These are phyloP conservation scores for Boletus smithii DNA, from an alignment of 1,284 basidiomycete species.

Conservation along the genomic window DNA sequence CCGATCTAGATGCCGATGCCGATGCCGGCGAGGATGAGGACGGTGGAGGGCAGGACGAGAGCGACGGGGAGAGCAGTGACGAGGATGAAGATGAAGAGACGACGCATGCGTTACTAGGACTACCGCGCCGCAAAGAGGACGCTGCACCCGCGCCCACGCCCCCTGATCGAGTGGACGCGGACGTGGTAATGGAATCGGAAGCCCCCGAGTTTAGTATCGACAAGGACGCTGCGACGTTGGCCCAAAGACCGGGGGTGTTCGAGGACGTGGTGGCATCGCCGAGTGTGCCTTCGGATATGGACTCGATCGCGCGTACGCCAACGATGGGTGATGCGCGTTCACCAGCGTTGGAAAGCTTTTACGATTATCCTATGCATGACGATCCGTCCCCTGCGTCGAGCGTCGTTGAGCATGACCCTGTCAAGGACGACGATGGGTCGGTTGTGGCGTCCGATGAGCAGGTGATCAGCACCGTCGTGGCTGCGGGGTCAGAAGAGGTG, in stretches of 20 bases:
- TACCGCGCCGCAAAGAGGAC: slow-evolving; percentile 7
- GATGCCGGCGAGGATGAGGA: slow-evolving; percentile 8
- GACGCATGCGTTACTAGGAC: slow-evolving; percentile 32
- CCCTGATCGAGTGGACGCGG: slow-evolving; percentile 1
- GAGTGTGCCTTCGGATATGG: slow-evolving; percentile 30
- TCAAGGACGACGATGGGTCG: slow-evolving; percentile 13
- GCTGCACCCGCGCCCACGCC: background rate
- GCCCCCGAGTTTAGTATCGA: slow-evolving; percentile 7
- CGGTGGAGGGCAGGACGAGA: slow-evolving; percentile 6
- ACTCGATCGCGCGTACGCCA: slow-evolving; percentile 28
- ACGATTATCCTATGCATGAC: slow-evolving; percentile 26
- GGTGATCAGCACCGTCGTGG: background rate
- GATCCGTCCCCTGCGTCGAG: slow-evolving; percentile 33
- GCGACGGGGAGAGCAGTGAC: slow-evolving; percentile 13
- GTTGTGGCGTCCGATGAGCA: background rate
- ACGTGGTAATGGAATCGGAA: slow-evolving; percentile 5
- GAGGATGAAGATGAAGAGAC: slow-evolving; percentile 29
- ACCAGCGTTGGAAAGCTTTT: slow-evolving; percentile 29
- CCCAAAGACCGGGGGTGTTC: background rate
- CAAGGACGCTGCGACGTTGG: background rate
- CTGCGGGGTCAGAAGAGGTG: background rate
- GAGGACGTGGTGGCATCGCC: slow-evolving; percentile 23
- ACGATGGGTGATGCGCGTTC: slow-evolving; percentile 25
- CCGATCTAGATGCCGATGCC: background rate
- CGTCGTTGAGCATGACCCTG: slow-evolving; percentile 26